Percentiles rank a stretch among this genome's conserved stretches.
Conservation (phyloP, 1,284 basidiomycete species). For the Ustilago trichophora region DNA sequence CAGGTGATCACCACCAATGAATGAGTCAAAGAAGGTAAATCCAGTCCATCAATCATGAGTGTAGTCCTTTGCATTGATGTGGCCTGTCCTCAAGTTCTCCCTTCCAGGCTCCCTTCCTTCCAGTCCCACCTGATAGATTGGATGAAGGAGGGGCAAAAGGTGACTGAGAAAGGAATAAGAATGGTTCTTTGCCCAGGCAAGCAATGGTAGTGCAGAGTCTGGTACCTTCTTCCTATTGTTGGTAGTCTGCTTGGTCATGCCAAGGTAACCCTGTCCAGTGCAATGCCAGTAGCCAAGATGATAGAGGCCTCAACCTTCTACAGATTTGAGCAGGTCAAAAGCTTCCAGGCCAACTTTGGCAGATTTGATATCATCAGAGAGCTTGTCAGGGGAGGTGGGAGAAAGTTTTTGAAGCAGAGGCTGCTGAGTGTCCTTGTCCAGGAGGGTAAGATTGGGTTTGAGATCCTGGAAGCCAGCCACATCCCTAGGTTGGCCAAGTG, state of each 20-base stretch:
- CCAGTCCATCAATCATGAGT: constrained; percentile 2
- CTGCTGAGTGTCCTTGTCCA: too few species aligned
- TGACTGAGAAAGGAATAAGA: background rate
- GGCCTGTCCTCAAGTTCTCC: background rate
- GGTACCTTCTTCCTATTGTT: background rate
- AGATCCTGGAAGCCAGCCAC: too few species aligned
- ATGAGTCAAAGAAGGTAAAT: constrained; percentile 1
- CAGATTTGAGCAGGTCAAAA: background rate
- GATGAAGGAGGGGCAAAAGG: background rate
- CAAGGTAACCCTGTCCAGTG: background rate
- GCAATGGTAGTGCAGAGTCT: background rate
- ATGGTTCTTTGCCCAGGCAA: background rate
- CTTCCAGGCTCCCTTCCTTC: background rate
- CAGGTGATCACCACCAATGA: background rate
- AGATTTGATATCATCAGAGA: background rate
- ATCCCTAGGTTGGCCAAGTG: too few species aligned
- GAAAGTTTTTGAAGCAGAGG: too few species aligned
- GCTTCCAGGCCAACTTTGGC: background rate
- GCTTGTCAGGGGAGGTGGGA: too few species aligned
- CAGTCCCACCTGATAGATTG: background rate
- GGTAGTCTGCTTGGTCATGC: background rate
- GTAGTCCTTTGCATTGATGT: background rate
- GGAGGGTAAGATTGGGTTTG: too few species aligned
- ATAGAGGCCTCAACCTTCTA: background rate
- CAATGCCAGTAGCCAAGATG: background rate